These are phyloP conservation scores for Mikania micrantha DNA, from an alignment of 129 eudicot species.

Conservation along the genomic window DNA sequence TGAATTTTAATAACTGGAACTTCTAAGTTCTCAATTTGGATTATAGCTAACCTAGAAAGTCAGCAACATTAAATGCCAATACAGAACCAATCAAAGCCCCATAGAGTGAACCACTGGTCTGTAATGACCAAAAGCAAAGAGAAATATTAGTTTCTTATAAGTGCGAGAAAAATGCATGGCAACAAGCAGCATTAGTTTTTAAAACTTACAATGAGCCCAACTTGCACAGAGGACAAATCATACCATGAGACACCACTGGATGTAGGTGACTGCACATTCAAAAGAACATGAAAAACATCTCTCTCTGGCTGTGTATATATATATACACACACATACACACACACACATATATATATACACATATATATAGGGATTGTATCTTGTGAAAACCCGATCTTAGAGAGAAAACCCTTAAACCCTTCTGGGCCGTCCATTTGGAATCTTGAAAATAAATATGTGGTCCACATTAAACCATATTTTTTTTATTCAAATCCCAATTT, in stretches of 20 bases:
- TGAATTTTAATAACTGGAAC: neutral
- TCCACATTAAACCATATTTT: no score
- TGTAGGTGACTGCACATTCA: slow-evolving; percentile 61
- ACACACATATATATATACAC: neutral
- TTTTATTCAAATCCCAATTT: no score
- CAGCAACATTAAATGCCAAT: slow-evolving; percentile 85
- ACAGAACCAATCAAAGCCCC: slow-evolving; percentile 94
- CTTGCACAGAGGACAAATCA: slow-evolving; percentile 67
- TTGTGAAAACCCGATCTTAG: no score
- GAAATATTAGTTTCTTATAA: slow-evolving; percentile 5
- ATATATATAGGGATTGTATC: no score
- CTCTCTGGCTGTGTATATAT: no score
- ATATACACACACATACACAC: neutral
- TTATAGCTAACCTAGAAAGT: slow-evolving; percentile 66
- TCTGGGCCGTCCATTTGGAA: no score
- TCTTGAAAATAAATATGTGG: no score
- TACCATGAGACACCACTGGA: slow-evolving; percentile 89
- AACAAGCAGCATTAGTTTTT: slow-evolving; percentile 7
- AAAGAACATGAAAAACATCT: neutral
- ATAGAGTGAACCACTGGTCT: slow-evolving; percentile 96
- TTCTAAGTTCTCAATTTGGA: neutral
- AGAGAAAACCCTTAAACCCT: no score
- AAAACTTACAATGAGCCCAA: slow-evolving; percentile 89
- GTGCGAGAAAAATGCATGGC: slow-evolving; percentile 1
- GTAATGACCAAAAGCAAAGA: slow-evolving; percentile 23